A percentile compares a stretch with the other conserved stretches of the same genome.
Evolutionary conservation across 140 eudicot genomes (phyloP).

Genomic region (Cichorium intybus): DNA sequence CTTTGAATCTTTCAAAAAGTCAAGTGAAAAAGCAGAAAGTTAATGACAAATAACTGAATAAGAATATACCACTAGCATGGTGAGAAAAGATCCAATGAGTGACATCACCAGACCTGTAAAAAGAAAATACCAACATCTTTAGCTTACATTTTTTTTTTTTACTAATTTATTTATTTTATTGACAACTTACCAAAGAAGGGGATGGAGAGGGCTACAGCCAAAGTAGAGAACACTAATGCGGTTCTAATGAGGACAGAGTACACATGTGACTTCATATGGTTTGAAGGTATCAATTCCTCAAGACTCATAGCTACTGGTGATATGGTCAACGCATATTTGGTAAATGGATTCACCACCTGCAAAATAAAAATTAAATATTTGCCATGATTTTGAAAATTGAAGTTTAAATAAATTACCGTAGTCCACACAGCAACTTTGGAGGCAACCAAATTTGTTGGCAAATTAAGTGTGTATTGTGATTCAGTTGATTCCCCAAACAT

Average conservation of each 20-base stretch:
- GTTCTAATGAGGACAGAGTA: constrained; percentile 79
- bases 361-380: constrained; percentile 31
- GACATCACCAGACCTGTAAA: constrained; percentile 88
- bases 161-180: neutral
- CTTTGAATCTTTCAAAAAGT: neutral
- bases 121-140: neutral
- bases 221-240: constrained; percentile 68
- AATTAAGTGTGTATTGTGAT: constrained; percentile 89
- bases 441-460: constrained; percentile 72
- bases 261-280: constrained; percentile 44
- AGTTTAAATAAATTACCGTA: constrained; percentile 54
- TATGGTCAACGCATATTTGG: constrained; percentile 92
- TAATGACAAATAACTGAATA: neutral
- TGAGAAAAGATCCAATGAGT: constrained; percentile 84
- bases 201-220: constrained; percentile 61
- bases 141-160: neutral
- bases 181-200: constrained; percentile 84
- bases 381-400: too few relatives aligned
- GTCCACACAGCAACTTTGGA: constrained; percentile 97
- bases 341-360: constrained; percentile 96
- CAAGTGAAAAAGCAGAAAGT: neutral
- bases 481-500: constrained; percentile 80
- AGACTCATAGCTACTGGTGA: constrained; percentile 95
- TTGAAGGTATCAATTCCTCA: constrained; percentile 81
- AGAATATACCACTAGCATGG: constrained; percentile 89